Conservation (phyloP, 306 rosid species). For the Casuarina cunninghamiana region DNA sequence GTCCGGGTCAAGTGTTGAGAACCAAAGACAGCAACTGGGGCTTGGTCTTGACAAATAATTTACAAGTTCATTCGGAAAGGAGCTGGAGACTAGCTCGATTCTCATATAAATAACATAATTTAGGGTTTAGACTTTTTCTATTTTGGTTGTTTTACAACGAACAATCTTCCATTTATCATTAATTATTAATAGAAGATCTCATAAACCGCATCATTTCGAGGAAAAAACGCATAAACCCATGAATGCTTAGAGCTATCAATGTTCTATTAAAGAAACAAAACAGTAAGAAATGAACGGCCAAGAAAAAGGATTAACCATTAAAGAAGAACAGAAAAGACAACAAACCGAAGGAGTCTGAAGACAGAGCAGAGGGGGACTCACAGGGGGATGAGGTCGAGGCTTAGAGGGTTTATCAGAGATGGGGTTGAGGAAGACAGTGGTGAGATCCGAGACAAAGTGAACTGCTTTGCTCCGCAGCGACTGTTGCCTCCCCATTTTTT, state of each 20-base stretch:
- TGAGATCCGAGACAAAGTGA: conserved; percentile 75
- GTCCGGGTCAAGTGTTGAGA: too few relatives aligned
- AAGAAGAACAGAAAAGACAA: not conserved
- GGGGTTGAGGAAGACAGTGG: conserved; percentile 83
- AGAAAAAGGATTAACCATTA: not conserved
- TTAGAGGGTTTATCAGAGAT: conserved; percentile 73
- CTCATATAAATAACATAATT: not conserved
- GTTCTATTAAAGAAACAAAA: not conserved
- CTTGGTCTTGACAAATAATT: not conserved
- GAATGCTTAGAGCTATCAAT: not conserved
- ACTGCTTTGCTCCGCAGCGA: conserved; percentile 78
- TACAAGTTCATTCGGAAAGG: not conserved
- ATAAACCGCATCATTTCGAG: not conserved
- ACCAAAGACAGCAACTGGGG: not conserved
- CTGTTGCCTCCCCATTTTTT: conserved; percentile 69
- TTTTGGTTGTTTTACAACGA: not conserved
- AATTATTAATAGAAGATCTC: not conserved
- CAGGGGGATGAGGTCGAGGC: conserved; percentile 33
- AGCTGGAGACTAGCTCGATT: not conserved
- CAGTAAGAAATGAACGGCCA: not conserved
- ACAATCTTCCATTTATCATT: not conserved
- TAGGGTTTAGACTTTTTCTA: not conserved
- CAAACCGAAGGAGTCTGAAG: not conserved
- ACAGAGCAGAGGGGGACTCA: conserved; percentile 35
- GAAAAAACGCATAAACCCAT: not conserved